Percentiles rank a stretch among this genome's conserved stretches.
Conservation (phyloP, 2,329 filamentous ascomycete species). For the Zopfia rhizophila region DNA sequence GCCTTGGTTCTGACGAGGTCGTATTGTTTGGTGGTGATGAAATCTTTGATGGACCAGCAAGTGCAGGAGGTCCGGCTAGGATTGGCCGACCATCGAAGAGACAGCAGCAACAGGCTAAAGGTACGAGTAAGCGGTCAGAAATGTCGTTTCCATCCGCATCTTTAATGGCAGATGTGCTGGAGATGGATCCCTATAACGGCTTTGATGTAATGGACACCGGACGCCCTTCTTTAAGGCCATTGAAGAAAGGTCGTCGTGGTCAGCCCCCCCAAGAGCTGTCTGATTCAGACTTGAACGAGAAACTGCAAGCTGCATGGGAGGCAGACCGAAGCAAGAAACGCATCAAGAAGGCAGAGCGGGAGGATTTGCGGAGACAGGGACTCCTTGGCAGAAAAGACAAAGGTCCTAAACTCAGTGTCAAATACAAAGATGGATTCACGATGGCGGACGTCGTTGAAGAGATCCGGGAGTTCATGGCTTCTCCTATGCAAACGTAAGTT, state of each 20-base stretch:
- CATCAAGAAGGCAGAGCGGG: conserved; percentile 58
- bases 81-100: conserved; percentile 42
- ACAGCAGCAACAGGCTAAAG: conserved; percentile 27
- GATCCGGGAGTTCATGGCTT: conserved; percentile 75
- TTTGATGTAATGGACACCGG: conserved; percentile 90
- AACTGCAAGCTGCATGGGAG: conserved; percentile 54
- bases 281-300: conserved; percentile 56
- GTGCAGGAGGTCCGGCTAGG: conserved; percentile 26
- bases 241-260: conserved; percentile 70
- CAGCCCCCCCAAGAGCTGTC: conserved; percentile 59
- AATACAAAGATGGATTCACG: conserved; percentile 78
- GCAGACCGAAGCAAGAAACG: conserved; percentile 59
- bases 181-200: conserved; percentile 71
- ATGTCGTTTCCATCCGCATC: conserved; percentile 63
- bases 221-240: conserved; percentile 72
- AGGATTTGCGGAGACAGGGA: conserved; percentile 57
- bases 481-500: conserved; percentile 70
- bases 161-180: conserved; percentile 67
- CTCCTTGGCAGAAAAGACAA: conserved; percentile 56
- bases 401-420: conserved; percentile 67
- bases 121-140: conserved; percentile 23
- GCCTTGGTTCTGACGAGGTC: conserved; percentile 68
- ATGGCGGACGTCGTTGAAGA: conserved; percentile 77
- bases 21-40: conserved; percentile 65
- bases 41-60: conserved; percentile 48